Base-by-base conservation (phyloP, 768 basidiomycete species). In the Royoungia palumana region DNA sequence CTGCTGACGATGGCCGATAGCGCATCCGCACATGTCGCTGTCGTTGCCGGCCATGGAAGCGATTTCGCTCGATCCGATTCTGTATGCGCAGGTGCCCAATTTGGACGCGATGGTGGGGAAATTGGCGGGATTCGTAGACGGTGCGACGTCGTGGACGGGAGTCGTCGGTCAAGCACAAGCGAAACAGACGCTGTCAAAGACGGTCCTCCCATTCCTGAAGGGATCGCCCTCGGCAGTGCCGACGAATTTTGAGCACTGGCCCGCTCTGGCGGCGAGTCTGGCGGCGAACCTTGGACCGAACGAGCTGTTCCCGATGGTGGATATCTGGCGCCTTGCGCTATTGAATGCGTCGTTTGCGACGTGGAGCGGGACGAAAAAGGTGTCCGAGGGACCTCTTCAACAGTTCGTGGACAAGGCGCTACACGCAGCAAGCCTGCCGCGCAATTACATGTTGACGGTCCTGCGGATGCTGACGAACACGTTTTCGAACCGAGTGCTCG, bases 251-350 rank as follows among this genome's bases (percentile, higher is more conserved):
- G 62, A 63, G 9, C 58, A 67, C 3, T 88, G 81, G 81, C 63
- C 75, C 1, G 67, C 72, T 12, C 70, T 72, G 4, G 82, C 81
- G 4, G 59, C 55, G 6, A 58, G 66, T 1, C 66, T 91, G 2
- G 61, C 64, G 0, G 49, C 63, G 10, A 70, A 68, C 4, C 77
- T 94, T 2, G 74, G 79, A 0, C 46, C 73, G 0, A 72, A 75
- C 9, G 71, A 79, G 34, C 72, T 91, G 25, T 95, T 94, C 71
- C 92, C 93, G 0, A 62, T 94, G 5, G 77, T 83, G 11, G 93
- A 95, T 60, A 73, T 94, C 55, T 89, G 90, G 85, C 76, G 91
- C 1, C 74, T 94, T 10, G 85, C 84, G 0, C 63, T 89, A 16
- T 77, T 94, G 19, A 84, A 90, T 63, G 71, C 76, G 0, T 61